phyloP scores from a whole-genome alignment of 306 rosid species.

The Trichosanthes cucumerina region DNA sequence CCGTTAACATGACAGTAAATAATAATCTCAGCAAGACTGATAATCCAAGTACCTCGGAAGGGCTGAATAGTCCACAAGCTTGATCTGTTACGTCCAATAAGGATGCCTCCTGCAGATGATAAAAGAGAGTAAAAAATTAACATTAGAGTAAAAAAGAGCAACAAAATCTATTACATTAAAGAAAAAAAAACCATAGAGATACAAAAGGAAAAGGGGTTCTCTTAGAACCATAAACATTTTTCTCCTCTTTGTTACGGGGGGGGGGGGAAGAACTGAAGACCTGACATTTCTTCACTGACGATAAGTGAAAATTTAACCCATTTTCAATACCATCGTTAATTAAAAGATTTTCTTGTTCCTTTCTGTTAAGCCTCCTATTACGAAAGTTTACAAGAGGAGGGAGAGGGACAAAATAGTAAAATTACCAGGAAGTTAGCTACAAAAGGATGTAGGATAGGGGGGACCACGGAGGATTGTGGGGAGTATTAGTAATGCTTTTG shows the following conservation, averaged over 20 bases:
- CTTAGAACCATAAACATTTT: neutral
- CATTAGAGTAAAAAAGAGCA: neutral
- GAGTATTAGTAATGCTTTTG: no score
- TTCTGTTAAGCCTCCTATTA: no score
- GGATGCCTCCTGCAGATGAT: slow-evolving; percentile 78
- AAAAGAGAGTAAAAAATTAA: neutral
- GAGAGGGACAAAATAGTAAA: no score
- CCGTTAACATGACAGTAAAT: neutral
- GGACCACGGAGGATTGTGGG: no score
- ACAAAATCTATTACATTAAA: neutral
- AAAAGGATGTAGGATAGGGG: no score
- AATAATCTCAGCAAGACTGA: slow-evolving; percentile 6
- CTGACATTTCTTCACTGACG: neutral
- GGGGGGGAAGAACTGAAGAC: neutral
- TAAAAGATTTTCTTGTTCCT: neutral
- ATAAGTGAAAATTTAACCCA: neutral
- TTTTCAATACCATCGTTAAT: neutral
- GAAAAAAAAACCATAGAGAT: neutral
- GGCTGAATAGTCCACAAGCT: slow-evolving; percentile 72
- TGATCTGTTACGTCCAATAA: slow-evolving; percentile 67
- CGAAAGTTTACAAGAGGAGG: no score
- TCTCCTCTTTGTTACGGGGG: no score
- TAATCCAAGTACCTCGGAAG: slow-evolving; percentile 47
- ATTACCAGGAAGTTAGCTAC: no score
- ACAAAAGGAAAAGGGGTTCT: neutral